Percentiles rank a stretch among this genome's conserved stretches.
phyloP scores from a whole-genome alignment of 2,329 filamentous ascomycete genomes.

The Phialophora expanda region DNA sequence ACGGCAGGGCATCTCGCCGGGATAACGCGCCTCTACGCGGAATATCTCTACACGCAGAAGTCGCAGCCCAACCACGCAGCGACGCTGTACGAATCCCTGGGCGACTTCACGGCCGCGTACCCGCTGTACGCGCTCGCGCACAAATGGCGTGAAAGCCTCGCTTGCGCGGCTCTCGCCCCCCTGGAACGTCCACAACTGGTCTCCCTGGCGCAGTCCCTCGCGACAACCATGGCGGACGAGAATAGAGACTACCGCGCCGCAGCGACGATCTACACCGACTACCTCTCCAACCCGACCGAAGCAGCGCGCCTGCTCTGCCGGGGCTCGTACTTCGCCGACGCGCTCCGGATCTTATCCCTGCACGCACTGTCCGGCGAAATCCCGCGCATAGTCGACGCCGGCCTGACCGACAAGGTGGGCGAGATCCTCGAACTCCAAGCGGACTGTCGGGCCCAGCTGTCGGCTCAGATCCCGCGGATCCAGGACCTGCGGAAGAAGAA shows the following conservation, averaged over 20 bases:
- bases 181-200: constrained; percentile 65
- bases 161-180: constrained; percentile 72
- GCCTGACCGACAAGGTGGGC: constrained; percentile 79
- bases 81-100: constrained; percentile 83
- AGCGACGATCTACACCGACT: constrained; percentile 78
- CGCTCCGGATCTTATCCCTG: constrained; percentile 75
- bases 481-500: constrained; percentile 81
- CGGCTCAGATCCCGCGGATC: constrained; percentile 83
- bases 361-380: constrained; percentile 67
- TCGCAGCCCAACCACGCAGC: constrained; percentile 86
- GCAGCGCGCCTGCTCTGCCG: constrained; percentile 82
- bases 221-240: constrained; percentile 75
- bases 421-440: constrained; percentile 88
- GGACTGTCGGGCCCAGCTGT: constrained; percentile 85
- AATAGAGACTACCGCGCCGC: constrained; percentile 82
- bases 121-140: constrained; percentile 83
- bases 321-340: constrained; percentile 84
- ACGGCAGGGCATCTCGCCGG: constrained; percentile 62
- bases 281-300: constrained; percentile 72
- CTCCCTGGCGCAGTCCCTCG: constrained; percentile 74
- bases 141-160: constrained; percentile 90
- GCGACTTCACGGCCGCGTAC: constrained; percentile 74
- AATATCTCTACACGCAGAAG: constrained; percentile 69
- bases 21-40: constrained; percentile 79
- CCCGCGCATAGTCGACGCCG: constrained; percentile 71